Conservation (phyloP, 73 alveolate species). For the Paramecium tetraurelia region DNA sequence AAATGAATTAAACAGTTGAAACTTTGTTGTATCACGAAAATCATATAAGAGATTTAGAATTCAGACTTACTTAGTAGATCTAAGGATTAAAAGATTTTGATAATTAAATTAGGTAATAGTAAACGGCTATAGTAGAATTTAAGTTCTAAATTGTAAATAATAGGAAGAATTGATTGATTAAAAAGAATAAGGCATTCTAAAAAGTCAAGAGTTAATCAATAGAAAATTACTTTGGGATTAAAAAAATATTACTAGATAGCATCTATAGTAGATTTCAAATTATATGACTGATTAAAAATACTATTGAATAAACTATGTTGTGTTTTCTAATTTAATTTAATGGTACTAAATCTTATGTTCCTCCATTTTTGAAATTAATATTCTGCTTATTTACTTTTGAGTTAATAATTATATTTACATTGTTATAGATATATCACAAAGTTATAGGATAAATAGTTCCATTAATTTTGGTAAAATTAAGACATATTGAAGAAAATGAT, state of each 20-base stretch:
- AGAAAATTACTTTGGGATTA: background rate
- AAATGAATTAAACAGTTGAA: background rate
- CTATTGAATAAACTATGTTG: background rate
- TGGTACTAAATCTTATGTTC: background rate
- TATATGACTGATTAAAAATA: background rate
- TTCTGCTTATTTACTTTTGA: no score
- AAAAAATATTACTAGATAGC: background rate
- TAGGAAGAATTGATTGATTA: background rate
- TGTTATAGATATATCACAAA: no score
- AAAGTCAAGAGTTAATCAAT: conserved; percentile 7
- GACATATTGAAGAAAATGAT: no score
- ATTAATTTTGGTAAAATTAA: no score
- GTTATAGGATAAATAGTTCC: no score
- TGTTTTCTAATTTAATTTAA: background rate
- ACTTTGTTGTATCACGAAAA: background rate
- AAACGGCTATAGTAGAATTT: background rate
- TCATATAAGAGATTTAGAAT: background rate
- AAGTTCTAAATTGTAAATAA: background rate
- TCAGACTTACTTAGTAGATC: background rate
- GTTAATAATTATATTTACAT: no score
- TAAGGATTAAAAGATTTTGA: background rate
- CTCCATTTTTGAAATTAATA: no score
- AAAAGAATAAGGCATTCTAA: background rate
- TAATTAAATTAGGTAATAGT: background rate
- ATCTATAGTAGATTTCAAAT: background rate